Evolutionary conservation across 73 alveolate genomes (phyloP).

Genomic region (Paramecium caudatum): DNA sequence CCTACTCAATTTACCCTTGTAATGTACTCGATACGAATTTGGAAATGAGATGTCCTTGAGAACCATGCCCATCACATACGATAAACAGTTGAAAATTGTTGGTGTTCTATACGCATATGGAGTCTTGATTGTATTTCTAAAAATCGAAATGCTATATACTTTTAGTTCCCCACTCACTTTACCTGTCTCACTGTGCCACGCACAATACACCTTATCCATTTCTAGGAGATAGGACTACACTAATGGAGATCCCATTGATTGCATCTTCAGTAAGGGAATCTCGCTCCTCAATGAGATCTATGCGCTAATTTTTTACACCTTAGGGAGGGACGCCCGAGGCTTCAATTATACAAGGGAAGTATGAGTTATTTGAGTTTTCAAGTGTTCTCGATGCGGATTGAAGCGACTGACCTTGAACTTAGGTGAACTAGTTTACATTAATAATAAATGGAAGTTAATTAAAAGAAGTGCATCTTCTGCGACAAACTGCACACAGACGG

Average conservation of each 20-base stretch:
- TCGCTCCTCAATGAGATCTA: slow-evolving; percentile 26
- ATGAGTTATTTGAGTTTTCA: slow-evolving; percentile 19
- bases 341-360: background rate
- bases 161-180: slow-evolving; percentile 30
- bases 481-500: slow-evolving; percentile 4
- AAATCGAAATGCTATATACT: slow-evolving; percentile 1
- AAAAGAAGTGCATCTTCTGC: slow-evolving; percentile 20
- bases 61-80: slow-evolving; percentile 89
- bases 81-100: slow-evolving; percentile 19
- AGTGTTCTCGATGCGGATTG: slow-evolving; percentile 40
- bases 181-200: slow-evolving; percentile 45
- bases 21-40: slow-evolving; percentile 78
- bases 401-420: slow-evolving; percentile 41
- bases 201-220: slow-evolving; percentile 51
- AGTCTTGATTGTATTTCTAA: slow-evolving; percentile 34
- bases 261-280: background rate
- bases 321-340: slow-evolving; percentile 18
- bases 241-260: slow-evolving; percentile 29
- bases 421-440: slow-evolving; percentile 21
- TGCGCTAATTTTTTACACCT: background rate
- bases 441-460: slow-evolving; percentile 23
- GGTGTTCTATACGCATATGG: background rate
- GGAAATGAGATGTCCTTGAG: slow-evolving; percentile 85
- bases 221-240: background rate
- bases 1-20: slow-evolving; percentile 55